Base-by-base conservation (phyloP, 2,329 filamentous ascomycete genomes). In the Onygena corvina region DNA sequence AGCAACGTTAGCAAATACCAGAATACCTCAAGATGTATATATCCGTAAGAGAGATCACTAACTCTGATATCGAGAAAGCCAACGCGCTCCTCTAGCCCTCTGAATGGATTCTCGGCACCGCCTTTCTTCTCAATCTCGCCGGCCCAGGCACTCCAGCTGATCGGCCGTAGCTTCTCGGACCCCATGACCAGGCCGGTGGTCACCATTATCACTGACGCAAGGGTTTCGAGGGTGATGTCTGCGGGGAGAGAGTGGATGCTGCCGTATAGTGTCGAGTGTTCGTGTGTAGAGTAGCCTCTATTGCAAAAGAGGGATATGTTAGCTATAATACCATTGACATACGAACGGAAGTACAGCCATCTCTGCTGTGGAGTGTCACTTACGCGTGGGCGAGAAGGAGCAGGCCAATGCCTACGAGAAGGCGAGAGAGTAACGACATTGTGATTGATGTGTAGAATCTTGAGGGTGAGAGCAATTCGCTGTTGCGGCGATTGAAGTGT, bases 201-300 rank as follows among this genome's bases (percentile, higher is more conserved):
- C n/a, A 94, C 76, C n/a, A 89, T 63, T 20, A 93, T 66, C 3
- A 92, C 82, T 1, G 88, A 85, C 36, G 84, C 65, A 12, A 96
- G 72, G 1, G 89, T 88, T 68, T 98, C 92, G 58, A 94, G 76
- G 31, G 81, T 79, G 59, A 98, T 93, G 61, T 98, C 92, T 53
- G 85, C 69, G 0, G 92, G 90, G 1, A 96, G 75, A 48, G 65
- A 71, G 46, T 74, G 71, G 47, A 69, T 68, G 57, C 74, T 73
- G 50, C 81, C 77, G 58, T 81, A 79, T 46, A 94, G 77, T 18
- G 81, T 75, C 4, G 86, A 84, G 70, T 94, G 86, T 70, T 98
- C 92, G 67, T 94, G 85, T 42, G 89, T 88, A 47, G 92, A 98
- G 70, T 96, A 98, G 70, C 89, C 93, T 55, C 92, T 98, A 63